phyloP scores from a whole-genome alignment of 768 basidiomycete genomes.

The Hemileccinum impolitum region DNA sequence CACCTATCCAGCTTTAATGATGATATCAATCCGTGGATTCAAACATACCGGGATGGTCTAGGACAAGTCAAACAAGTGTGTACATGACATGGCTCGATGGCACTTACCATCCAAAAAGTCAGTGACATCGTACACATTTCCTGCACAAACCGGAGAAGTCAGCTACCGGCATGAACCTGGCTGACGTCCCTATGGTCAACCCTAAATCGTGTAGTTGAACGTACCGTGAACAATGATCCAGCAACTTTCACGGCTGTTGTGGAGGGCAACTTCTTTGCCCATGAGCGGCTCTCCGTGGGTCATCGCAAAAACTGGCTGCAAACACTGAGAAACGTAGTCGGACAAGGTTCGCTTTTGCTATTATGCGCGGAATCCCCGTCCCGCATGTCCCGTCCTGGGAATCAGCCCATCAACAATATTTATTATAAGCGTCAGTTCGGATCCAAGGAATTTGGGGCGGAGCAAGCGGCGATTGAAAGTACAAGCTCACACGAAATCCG shows the following conservation, averaged over 20 bases:
- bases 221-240: constrained; percentile 86
- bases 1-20: constrained; percentile 43
- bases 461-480: too few species aligned
- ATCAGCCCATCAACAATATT: not conserved
- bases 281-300: constrained; percentile 29
- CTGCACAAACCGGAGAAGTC: constrained; percentile 30
- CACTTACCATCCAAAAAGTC: constrained; percentile 68
- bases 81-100: not conserved
- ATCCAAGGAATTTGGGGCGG: not conserved
- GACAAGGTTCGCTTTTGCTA: not conserved
- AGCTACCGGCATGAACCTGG: not conserved
- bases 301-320: constrained; percentile 8
- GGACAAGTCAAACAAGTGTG: not conserved
- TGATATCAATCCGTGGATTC: not conserved
- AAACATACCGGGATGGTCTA: constrained; percentile 62
- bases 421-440: too few species aligned
- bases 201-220: constrained; percentile 6
- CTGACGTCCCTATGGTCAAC: not conserved
- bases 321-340: not conserved
- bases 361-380: constrained; percentile 2
- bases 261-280: constrained; percentile 50
- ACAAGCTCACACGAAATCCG: too few species aligned
- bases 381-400: constrained; percentile 6
- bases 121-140: constrained; percentile 76
- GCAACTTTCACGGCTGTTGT: constrained; percentile 59